phyloP scores from a whole-genome alignment of 768 basidiomycete species.

The Suillus decipiens region DNA sequence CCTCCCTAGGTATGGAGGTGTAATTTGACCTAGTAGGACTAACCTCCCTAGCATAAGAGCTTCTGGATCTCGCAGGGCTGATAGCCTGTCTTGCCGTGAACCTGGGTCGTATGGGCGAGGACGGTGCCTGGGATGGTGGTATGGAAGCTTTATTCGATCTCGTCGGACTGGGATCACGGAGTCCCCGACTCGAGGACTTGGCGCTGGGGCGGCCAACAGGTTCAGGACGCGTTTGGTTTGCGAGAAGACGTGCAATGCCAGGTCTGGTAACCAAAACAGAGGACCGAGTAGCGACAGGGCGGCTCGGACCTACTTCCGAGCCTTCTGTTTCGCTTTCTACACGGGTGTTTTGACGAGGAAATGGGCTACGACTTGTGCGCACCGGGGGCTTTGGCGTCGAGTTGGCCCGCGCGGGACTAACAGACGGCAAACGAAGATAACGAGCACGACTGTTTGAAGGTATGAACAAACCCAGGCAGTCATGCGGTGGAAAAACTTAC shows the following conservation, averaged over 20 bases:
- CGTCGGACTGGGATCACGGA: slow-evolving; percentile 34
- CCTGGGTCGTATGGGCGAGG: slow-evolving; percentile 34
- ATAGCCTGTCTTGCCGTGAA: slow-evolving; percentile 38
- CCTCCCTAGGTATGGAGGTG: slow-evolving; percentile 33
- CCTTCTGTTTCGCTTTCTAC: slow-evolving; percentile 35
- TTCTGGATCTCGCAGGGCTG: slow-evolving; percentile 40
- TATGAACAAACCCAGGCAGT: slow-evolving; percentile 15
- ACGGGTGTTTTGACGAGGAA: slow-evolving; percentile 29
- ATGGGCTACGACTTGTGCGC: slow-evolving; percentile 29
- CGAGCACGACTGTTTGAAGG: slow-evolving; percentile 63
- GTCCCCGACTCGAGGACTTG: slow-evolving; percentile 26
- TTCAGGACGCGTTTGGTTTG: slow-evolving; percentile 32
- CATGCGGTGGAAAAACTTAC: slow-evolving; percentile 48
- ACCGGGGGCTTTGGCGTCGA: slow-evolving; percentile 32
- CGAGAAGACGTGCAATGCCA: slow-evolving; percentile 42
- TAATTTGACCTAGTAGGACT: slow-evolving; percentile 30
- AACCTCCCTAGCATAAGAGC: slow-evolving; percentile 28
- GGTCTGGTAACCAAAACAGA: slow-evolving; percentile 29
- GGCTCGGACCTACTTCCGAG: slow-evolving; percentile 30
- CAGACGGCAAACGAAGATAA: slow-evolving; percentile 72
- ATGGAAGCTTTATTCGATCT: slow-evolving; percentile 28
- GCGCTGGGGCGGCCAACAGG: slow-evolving; percentile 27
- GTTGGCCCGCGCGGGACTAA: slow-evolving; percentile 40
- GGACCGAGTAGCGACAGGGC: slow-evolving; percentile 23
- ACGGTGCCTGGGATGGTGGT: slow-evolving; percentile 23